Percentiles rank a stretch among this genome's conserved stretches.
Evolutionary conservation across 129 eudicot genomes (phyloP).

Genomic region (Dittrichia graveolens): DNA sequence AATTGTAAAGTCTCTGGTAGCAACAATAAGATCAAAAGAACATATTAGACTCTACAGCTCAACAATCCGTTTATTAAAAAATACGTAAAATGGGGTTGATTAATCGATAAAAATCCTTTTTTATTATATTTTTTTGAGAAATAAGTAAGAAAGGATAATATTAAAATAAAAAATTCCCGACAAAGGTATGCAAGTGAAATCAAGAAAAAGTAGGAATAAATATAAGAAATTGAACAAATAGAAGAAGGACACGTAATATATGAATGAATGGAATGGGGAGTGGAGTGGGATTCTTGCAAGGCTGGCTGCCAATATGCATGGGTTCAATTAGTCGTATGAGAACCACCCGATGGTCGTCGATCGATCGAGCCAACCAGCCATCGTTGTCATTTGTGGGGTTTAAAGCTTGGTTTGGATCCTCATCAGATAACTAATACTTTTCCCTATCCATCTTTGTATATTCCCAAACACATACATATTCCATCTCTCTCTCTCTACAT

Average conservation of each 20-base stretch:
- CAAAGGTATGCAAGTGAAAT: conserved; percentile 37
- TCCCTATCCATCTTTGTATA: conserved; percentile 32
- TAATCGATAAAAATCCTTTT: too few relatives aligned
- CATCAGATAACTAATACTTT: conserved; percentile 13
- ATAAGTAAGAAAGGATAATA: conserved; percentile 20
- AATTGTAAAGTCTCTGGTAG: too few relatives aligned
- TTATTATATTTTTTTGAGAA: too few relatives aligned
- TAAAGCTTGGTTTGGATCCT: conserved; percentile 21
- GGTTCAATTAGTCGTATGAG: conserved; percentile 14
- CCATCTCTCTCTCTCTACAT: not conserved
- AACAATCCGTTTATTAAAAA: too few relatives aligned
- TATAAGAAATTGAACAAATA: conserved; percentile 2
- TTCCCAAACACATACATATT: conserved; percentile 27
- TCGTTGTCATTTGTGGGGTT: conserved; percentile 9
- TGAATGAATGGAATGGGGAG: not conserved
- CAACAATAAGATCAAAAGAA: too few relatives aligned
- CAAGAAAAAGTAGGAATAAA: conserved; percentile 24
- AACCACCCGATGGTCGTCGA: conserved; percentile 20
- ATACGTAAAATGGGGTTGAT: too few relatives aligned
- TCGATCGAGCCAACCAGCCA: not conserved
- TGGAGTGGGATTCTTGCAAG: conserved; percentile 30
- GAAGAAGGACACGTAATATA: conserved; percentile 31
- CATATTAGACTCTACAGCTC: too few relatives aligned
- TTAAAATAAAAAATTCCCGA: conserved; percentile 44
- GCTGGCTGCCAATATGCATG: conserved; percentile 40